Evolutionary conservation across 2,329 filamentous ascomycete species (phyloP).

Genomic region (Alternaria triticimaculans): DNA sequence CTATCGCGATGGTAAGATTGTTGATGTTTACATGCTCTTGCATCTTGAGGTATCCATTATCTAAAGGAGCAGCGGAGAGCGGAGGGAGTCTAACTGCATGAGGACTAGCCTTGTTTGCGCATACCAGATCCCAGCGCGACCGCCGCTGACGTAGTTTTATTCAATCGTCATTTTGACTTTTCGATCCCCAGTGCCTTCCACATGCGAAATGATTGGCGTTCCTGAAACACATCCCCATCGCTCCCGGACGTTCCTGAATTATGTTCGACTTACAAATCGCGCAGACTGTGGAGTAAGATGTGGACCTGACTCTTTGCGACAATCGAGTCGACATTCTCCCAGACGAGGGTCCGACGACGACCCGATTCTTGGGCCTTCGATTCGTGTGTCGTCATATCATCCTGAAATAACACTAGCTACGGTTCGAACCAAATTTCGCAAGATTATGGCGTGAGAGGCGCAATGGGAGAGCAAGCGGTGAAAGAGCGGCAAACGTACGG

Average conservation of each 20-base stretch:
- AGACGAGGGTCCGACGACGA: background rate
- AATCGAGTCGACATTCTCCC: background rate
- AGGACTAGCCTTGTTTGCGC: background rate
- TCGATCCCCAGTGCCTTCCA: conserved; percentile 2
- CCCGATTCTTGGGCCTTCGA: background rate
- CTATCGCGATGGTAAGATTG: background rate
- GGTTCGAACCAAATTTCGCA: background rate
- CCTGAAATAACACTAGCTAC: background rate
- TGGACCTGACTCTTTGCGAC: background rate
- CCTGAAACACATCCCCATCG: conserved; percentile 2
- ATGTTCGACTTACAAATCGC: background rate
- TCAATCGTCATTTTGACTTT: conserved; percentile 7
- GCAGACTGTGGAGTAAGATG: background rate
- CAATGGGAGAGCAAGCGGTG: background rate
- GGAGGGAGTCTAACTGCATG: background rate
- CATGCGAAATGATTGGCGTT: conserved; percentile 1
- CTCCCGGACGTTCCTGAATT: background rate
- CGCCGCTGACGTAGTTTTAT: conserved; percentile 8
- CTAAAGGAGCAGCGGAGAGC: background rate
- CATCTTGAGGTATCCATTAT: background rate
- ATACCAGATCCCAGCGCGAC: conserved; percentile 6
- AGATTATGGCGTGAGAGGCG: background rate
- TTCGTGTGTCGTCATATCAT: background rate
- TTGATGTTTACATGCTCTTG: background rate
- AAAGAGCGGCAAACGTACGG: background rate